Evolutionary conservation across 495 filamentous ascomycete genomes (phyloP).

Genomic region (Cenococcum geophilum): DNA sequence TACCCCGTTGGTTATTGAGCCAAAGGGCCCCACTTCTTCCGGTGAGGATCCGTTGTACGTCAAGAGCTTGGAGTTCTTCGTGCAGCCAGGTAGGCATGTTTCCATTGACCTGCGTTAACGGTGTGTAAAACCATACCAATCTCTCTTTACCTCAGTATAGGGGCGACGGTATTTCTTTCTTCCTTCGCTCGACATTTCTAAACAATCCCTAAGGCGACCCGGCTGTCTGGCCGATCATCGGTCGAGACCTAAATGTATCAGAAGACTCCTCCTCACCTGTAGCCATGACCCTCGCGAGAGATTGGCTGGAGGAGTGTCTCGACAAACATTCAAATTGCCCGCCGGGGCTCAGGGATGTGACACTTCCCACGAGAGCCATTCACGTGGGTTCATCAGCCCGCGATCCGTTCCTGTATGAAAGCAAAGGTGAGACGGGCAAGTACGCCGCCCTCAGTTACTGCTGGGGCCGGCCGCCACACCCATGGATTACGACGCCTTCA

Average conservation of each 20-base stretch:
- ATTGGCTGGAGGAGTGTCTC: background rate
- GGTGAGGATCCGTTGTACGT: slow-evolving; percentile 2
- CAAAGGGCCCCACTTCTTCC: background rate
- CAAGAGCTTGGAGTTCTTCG: background rate
- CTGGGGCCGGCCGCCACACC: background rate
- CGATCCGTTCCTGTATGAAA: background rate
- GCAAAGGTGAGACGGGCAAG: background rate
- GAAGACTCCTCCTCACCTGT: background rate
- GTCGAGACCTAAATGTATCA: background rate
- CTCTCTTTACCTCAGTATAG: too few relatives aligned
- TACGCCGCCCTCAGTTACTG: background rate
- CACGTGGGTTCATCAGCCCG: background rate
- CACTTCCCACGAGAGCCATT: background rate
- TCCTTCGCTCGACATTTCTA: background rate
- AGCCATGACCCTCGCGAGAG: background rate
- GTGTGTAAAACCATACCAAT: too few relatives aligned
- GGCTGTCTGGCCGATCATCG: background rate
- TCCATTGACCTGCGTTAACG: background rate
- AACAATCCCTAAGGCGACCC: background rate
- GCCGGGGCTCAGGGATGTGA: background rate
- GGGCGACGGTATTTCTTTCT: too few relatives aligned
- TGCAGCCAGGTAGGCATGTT: background rate
- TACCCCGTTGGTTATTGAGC: background rate
- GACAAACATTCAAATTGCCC: background rate
- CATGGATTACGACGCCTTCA: background rate